These are phyloP conservation scores for Colletotrichum sp. DNA, from an alignment of 2,329 filamentous ascomycete genomes.

Conservation along the genomic window DNA sequence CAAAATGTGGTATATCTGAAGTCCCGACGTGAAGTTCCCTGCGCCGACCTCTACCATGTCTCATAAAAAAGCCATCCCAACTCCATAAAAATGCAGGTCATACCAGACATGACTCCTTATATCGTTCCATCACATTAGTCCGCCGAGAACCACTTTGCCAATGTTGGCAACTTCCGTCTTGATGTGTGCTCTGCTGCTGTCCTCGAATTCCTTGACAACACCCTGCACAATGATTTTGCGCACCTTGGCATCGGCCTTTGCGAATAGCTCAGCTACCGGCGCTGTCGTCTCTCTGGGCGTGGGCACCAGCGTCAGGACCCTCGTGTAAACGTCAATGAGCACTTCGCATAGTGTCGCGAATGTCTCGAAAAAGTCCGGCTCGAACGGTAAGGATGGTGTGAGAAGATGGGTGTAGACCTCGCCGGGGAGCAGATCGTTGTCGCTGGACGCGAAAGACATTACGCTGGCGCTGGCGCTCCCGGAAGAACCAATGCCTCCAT, in stretches of 20 bases:
- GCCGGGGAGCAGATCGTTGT: conserved; percentile 74
- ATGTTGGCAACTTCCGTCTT: conserved; percentile 85
- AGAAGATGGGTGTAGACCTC: conserved; percentile 89
- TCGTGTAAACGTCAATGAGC: conserved; percentile 88
- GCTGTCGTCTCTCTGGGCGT: conserved; percentile 75
- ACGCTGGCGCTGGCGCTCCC: conserved; percentile 45
- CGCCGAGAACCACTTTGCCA: conserved; percentile 87
- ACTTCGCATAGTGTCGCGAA: conserved; percentile 96
- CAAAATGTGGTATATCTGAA: conserved; percentile 16
- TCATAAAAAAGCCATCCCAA: neutral
- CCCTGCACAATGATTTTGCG: conserved; percentile 89
- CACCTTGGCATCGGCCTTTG: conserved; percentile 85
- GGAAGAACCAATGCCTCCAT: conserved; percentile 29
- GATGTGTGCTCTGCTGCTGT: conserved; percentile 76
- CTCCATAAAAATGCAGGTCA: conserved; percentile 22
- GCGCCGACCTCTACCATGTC: neutral
- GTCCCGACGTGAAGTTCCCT: neutral
- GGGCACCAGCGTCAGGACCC: conserved; percentile 77
- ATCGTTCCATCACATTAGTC: conserved; percentile 65
- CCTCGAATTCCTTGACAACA: conserved; percentile 92
- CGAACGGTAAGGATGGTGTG: conserved; percentile 92
- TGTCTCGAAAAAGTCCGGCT: conserved; percentile 96
- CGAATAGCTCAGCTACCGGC: conserved; percentile 81
- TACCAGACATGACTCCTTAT: neutral
- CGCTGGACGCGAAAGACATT: conserved; percentile 63